Conservation (phyloP, 1,284 basidiomycete genomes). For the Cutaneotrichosporon dermatis region DNA sequence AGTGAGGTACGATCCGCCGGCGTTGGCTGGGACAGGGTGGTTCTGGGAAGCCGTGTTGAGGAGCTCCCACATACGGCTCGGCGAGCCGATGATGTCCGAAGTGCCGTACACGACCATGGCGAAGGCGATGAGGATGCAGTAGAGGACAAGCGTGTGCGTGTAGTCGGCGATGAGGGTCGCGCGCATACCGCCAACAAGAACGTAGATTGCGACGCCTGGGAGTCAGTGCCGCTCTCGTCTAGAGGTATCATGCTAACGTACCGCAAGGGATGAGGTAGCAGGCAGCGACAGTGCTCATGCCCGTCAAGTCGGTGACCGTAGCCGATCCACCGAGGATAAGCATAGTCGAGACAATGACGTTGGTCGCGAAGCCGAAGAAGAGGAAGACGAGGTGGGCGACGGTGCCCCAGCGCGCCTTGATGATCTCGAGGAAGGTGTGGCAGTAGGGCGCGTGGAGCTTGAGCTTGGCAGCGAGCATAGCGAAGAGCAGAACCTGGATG, state of each 20-base stretch:
- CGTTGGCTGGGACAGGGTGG: constrained; percentile 58
- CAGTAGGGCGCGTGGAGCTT: constrained; percentile 55
- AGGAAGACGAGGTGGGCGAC: constrained; percentile 69
- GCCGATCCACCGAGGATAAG: constrained; percentile 67
- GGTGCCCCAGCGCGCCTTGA: constrained; percentile 67
- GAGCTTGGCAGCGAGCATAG: constrained; percentile 55
- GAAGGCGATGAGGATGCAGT: constrained; percentile 62
- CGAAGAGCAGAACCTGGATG: constrained; percentile 54
- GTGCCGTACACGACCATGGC: constrained; percentile 68
- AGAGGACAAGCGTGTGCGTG: constrained; percentile 73
- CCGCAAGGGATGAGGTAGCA: constrained; percentile 59
- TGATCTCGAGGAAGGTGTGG: constrained; percentile 58
- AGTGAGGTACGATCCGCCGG: constrained; percentile 62
- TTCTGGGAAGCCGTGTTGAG: constrained; percentile 50
- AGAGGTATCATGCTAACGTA: not conserved
- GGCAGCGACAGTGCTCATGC: constrained; percentile 74
- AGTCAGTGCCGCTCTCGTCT: not conserved
- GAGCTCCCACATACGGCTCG: constrained; percentile 56
- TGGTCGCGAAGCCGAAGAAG: constrained; percentile 71
- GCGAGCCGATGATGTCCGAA: constrained; percentile 56
- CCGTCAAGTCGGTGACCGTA: constrained; percentile 72
- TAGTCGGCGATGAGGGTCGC: constrained; percentile 55
- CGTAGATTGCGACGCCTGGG: constrained; percentile 49
- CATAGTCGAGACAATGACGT: constrained; percentile 65
- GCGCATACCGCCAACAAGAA: constrained; percentile 55